Conservation (phyloP, 371 early-diverging fungal species). For the Mortierella sp. region DNA sequence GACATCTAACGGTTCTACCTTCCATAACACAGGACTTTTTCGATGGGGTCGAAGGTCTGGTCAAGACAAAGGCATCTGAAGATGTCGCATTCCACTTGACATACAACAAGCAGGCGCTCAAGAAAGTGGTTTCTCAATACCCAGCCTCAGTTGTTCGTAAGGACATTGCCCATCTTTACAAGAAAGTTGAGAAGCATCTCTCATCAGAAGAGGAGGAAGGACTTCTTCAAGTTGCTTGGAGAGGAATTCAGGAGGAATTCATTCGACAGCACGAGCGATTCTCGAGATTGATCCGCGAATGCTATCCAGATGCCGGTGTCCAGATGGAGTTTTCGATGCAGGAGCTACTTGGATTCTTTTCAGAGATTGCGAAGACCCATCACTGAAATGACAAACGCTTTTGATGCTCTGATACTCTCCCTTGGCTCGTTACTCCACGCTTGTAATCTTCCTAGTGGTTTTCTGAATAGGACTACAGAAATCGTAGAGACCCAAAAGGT, state of each 20-base stretch:
- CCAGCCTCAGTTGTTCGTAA: conserved; percentile 88
- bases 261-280: conserved; percentile 84
- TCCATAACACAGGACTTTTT: conserved; percentile 83
- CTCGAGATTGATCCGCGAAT: conserved; percentile 79
- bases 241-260: conserved; percentile 90
- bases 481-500: too few relatives aligned
- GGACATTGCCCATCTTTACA: conserved; percentile 83
- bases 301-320: conserved; percentile 88
- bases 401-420: too few relatives aligned
- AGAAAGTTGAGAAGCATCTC: conserved; percentile 94
- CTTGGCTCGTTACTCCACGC: too few relatives aligned
- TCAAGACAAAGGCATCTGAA: conserved; percentile 78
- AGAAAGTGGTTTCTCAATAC: conserved; percentile 85
- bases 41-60: conserved; percentile 88
- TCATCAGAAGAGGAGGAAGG: conserved; percentile 78
- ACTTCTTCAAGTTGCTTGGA: conserved; percentile 91
- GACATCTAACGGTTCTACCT: too few relatives aligned
- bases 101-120: conserved; percentile 87
- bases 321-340: conserved; percentile 90
- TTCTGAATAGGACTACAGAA: too few relatives aligned
- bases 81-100: conserved; percentile 88
- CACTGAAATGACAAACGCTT: not conserved
- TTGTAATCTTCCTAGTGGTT: too few relatives aligned
- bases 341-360: conserved; percentile 79
- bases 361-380: conserved; percentile 68